These are phyloP conservation scores for Penicillium sp. DNA, from an alignment of 2,329 filamentous ascomycete species.

Conservation along the genomic window DNA sequence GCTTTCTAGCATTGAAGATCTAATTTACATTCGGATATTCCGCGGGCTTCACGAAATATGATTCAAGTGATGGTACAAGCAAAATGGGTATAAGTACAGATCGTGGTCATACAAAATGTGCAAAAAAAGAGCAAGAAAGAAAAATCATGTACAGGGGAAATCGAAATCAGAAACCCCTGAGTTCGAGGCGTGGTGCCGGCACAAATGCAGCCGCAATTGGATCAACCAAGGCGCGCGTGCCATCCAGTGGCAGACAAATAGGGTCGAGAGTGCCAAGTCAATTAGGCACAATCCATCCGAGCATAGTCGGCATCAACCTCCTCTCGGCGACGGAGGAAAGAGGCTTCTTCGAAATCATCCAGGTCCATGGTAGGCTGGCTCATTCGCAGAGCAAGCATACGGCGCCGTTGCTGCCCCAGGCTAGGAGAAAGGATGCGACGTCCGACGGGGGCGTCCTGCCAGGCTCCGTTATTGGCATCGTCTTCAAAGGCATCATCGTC, in stretches of 20 bases:
- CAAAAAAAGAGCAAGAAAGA: background rate
- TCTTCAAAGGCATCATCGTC: slow-evolving; percentile 38
- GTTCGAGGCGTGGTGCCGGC: background rate
- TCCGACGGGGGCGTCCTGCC: slow-evolving; percentile 24
- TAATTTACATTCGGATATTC: background rate
- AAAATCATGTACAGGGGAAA: background rate
- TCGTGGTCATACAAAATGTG: background rate
- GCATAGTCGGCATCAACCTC: slow-evolving; percentile 35
- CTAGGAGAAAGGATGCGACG: slow-evolving; percentile 34
- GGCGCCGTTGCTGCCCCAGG: slow-evolving; percentile 28
- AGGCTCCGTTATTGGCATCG: slow-evolving; percentile 22
- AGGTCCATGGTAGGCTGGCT: slow-evolving; percentile 27
- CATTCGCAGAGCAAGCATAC: slow-evolving; percentile 15
- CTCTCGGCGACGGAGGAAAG: slow-evolving; percentile 42
- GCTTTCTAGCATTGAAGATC: background rate
- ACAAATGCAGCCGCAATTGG: background rate
- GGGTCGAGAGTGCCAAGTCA: background rate
- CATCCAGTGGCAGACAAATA: background rate
- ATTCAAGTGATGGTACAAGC: background rate
- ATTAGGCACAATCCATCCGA: slow-evolving; percentile 35
- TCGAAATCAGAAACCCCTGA: background rate
- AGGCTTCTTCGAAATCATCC: slow-evolving; percentile 45
- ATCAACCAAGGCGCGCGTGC: background rate
- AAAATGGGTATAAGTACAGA: background rate
- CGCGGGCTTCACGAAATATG: background rate